A percentile compares a stretch with the other conserved stretches of the same genome.
These are phyloP conservation scores for Rhodamnia argentea DNA, from an alignment of 345 rosid species.

Conservation along the genomic window DNA sequence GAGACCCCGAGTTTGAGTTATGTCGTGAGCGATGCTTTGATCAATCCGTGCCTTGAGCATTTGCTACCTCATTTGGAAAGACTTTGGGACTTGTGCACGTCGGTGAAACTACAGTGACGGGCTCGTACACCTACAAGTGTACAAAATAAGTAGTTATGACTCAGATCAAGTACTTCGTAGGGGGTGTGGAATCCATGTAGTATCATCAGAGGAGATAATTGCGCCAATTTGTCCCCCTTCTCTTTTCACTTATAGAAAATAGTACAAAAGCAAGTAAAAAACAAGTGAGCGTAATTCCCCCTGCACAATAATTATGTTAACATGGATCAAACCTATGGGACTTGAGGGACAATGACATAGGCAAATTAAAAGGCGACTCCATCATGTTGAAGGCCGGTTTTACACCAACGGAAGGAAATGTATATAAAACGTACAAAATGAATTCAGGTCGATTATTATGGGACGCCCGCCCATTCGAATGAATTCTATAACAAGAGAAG, in stretches of 20 bases:
- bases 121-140: background rate
- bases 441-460: background rate
- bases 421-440: too few species aligned
- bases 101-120: accelerated
- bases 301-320: too few species aligned
- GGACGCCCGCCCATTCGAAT: background rate
- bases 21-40: too few species aligned
- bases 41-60: background rate
- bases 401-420: background rate
- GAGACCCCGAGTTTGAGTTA: accelerated
- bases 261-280: background rate
- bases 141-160: too few species aligned
- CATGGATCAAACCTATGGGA: too few species aligned
- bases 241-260: too few species aligned
- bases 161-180: background rate
- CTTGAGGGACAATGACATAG: too few species aligned
- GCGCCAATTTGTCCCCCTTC: background rate
- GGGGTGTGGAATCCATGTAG: too few species aligned
- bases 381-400: background rate
- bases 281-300: too few species aligned
- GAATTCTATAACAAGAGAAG: background rate
- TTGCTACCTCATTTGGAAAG: background rate
- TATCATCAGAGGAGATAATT: too few species aligned
- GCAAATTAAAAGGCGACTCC: background rate
- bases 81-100: background rate